These are phyloP conservation scores for Cryptomeria japonica DNA, from an alignment of 75 land plant genomes.

Conservation along the genomic window DNA sequence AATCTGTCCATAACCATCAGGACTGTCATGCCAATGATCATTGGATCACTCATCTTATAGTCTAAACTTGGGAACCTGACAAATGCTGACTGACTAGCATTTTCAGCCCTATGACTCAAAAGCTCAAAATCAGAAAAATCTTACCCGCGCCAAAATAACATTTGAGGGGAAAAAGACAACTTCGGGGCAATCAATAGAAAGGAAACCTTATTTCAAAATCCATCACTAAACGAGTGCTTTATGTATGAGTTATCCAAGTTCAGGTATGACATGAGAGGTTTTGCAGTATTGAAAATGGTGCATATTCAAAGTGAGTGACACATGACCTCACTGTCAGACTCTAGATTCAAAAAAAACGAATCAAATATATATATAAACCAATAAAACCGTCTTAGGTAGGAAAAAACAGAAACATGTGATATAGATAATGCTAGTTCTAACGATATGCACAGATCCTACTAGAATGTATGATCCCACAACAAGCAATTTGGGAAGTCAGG, in stretches of 20 bases:
- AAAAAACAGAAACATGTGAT: neutral
- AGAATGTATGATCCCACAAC: neutral
- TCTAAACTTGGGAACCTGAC: neutral
- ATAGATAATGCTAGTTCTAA: neutral
- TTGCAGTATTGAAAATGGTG: neutral
- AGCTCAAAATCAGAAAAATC: neutral
- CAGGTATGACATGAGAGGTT: neutral
- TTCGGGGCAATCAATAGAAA: neutral
- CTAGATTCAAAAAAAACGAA: neutral
- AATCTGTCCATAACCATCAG: neutral
- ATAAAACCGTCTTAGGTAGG: neutral
- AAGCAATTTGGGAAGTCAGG: neutral
- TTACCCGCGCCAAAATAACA: neutral
- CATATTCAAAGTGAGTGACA: neutral
- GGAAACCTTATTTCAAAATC: neutral
- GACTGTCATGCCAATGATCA: neutral
- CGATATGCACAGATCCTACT: neutral
- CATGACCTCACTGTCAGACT: neutral
- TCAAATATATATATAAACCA: neutral
- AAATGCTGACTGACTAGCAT: neutral
- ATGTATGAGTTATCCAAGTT: neutral
- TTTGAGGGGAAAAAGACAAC: neutral
- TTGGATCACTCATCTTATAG: neutral
- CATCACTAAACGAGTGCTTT: neutral
- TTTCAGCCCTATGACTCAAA: neutral